A percentile compares a stretch with the other conserved stretches of the same genome.
phyloP scores from a whole-genome alignment of 495 filamentous ascomycete species.

The Penicillium dipodomyicola region DNA sequence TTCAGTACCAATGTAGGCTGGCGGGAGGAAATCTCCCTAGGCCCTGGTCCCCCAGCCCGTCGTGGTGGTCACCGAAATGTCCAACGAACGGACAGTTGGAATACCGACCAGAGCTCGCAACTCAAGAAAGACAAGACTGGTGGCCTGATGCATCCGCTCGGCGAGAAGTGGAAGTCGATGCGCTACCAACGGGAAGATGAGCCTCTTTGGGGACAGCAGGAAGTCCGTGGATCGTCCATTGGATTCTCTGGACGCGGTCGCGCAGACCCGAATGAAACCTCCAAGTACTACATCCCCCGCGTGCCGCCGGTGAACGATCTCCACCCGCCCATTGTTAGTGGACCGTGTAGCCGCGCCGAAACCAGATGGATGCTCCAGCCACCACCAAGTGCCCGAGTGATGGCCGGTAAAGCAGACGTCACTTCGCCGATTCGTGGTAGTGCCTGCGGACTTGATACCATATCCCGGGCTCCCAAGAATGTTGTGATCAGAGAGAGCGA shows the following conservation, averaged over 20 bases:
- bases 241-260: constrained; percentile 52
- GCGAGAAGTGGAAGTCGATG: constrained; percentile 67
- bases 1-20: constrained; percentile 84
- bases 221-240: constrained; percentile 48
- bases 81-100: constrained; percentile 51
- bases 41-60: constrained; percentile 66
- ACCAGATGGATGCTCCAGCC: constrained; percentile 91
- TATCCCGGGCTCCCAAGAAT: constrained; percentile 13
- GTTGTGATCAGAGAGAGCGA: constrained; percentile 1
- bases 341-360: constrained; percentile 62
- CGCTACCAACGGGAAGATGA: constrained; percentile 85
- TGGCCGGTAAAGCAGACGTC: constrained; percentile 73
- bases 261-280: constrained; percentile 39
- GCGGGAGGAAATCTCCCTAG: constrained; percentile 77
- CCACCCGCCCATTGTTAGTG: constrained; percentile 82
- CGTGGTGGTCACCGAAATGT: constrained; percentile 50
- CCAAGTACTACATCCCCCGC: constrained; percentile 62
- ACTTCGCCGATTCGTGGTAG: constrained; percentile 32
- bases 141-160: constrained; percentile 37
- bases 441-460: constrained; percentile 12
- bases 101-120: constrained; percentile 30
- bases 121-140: constrained; percentile 34
- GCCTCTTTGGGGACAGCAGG: constrained; percentile 66
- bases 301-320: constrained; percentile 83
- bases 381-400: constrained; percentile 76